Conservation (phyloP, 2,329 filamentous ascomycete species). For the Verticillium nonalfalfae region DNA sequence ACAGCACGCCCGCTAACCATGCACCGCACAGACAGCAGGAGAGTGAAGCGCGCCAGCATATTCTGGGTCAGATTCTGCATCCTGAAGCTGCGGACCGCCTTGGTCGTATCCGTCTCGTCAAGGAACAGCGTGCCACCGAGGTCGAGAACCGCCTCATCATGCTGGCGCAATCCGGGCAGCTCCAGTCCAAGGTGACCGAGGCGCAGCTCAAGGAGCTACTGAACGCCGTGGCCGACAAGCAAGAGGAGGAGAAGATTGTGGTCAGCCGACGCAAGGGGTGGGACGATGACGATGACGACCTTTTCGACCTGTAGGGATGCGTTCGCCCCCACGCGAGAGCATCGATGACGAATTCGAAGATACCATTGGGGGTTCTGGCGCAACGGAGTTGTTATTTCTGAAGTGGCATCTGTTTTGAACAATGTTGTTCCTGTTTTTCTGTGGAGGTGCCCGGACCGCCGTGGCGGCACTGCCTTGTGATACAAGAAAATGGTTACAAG, state of each 20-base stretch:
- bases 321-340: not conserved
- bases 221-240: slow-evolving; percentile 73
- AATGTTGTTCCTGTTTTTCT: not conserved
- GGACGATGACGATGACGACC: slow-evolving; percentile 79
- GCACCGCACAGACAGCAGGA: slow-evolving; percentile 31
- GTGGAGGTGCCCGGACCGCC: not conserved
- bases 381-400: not conserved
- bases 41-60: slow-evolving; percentile 65
- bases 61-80: slow-evolving; percentile 88
- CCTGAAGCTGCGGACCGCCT: slow-evolving; percentile 91
- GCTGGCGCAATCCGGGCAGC: slow-evolving; percentile 81
- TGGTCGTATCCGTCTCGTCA: slow-evolving; percentile 90
- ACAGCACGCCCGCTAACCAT: slow-evolving; percentile 10
- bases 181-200: slow-evolving; percentile 83
- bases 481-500: slow-evolving; percentile 1
- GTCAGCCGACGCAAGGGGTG: slow-evolving; percentile 76
- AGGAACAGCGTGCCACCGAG: slow-evolving; percentile 81
- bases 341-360: not conserved
- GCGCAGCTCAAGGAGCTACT: slow-evolving; percentile 89
- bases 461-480: not conserved
- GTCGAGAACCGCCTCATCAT: slow-evolving; percentile 91
- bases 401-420: not conserved
- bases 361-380: not conserved
- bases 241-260: slow-evolving; percentile 78
- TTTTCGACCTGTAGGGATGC: slow-evolving; percentile 51